phyloP scores from a whole-genome alignment of 1,139 yeast genomes.

The Yamadazyma blattariae region DNA sequence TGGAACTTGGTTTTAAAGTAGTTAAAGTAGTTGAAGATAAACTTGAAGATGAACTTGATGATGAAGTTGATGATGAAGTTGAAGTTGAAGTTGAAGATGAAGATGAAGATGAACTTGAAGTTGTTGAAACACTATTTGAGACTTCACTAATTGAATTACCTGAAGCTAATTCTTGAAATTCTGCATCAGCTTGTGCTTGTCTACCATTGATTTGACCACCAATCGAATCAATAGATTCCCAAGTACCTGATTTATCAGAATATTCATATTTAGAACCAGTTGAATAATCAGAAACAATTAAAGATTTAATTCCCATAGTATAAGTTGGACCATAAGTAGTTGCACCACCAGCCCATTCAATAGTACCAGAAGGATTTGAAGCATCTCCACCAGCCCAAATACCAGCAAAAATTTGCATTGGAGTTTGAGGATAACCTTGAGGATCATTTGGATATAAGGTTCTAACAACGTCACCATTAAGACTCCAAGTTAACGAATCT shows the following conservation, averaged over 20 bases:
- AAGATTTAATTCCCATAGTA: slow-evolving; percentile 59
- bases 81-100: not conserved
- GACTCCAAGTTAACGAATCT: slow-evolving; percentile 55
- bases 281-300: slow-evolving; percentile 75
- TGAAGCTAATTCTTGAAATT: slow-evolving; percentile 38
- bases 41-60: slow-evolving; percentile 1
- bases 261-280: slow-evolving; percentile 70
- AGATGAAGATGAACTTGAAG: slow-evolving; percentile 2
- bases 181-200: slow-evolving; percentile 43
- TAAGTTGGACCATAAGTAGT: slow-evolving; percentile 72
- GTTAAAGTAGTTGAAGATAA: slow-evolving; percentile 4
- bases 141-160: slow-evolving; percentile 19
- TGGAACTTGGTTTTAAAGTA: slow-evolving; percentile 2
- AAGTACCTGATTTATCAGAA: slow-evolving; percentile 59
- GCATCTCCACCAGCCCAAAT: slow-evolving; percentile 85
- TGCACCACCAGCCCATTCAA: slow-evolving; percentile 84
- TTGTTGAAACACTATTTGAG: slow-evolving; percentile 5
- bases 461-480: slow-evolving; percentile 63
- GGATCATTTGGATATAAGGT: slow-evolving; percentile 48
- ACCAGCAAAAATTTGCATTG: slow-evolving; percentile 70
- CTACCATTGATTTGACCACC: slow-evolving; percentile 69
- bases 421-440: slow-evolving; percentile 74
- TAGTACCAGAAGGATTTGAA: slow-evolving; percentile 62
- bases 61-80: not conserved
- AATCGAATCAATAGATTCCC: slow-evolving; percentile 64